phyloP scores from a whole-genome alignment of 139 green algal species.

The Chlamydomonas asymmetrica region DNA sequence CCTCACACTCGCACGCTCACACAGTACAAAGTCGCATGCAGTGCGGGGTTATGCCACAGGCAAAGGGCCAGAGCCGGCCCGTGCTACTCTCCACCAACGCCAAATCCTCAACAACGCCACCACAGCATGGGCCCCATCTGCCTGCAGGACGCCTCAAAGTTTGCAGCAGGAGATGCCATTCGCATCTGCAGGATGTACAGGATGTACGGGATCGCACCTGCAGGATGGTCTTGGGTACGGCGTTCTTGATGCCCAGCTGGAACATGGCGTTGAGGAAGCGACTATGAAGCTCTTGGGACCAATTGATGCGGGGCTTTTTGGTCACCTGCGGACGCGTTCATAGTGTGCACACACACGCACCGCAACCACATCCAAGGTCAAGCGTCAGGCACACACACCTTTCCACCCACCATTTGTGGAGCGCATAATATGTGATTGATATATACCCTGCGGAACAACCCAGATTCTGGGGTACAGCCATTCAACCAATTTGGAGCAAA shows the following conservation, averaged over 20 bases:
- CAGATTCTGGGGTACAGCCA: neutral
- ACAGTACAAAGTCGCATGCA: no score
- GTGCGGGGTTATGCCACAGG: no score
- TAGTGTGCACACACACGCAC: neutral
- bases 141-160: no score
- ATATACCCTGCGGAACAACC: neutral
- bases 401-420: no score
- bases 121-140: no score
- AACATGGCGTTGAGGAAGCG: slow-evolving; percentile 73
- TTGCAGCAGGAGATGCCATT: no score
- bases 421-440: neutral
- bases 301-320: slow-evolving; percentile 61
- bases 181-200: no score
- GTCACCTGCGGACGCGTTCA: neutral
- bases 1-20: no score
- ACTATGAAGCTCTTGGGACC: slow-evolving; percentile 76
- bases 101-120: neutral
- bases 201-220: neutral
- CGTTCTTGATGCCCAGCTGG: slow-evolving; percentile 54
- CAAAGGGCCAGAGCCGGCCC: neutral
- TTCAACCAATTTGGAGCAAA: no score
- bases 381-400: no score
- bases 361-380: no score
- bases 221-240: slow-evolving; percentile 56
- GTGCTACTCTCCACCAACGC: neutral